Conservation (phyloP, 2,329 filamentous ascomycete genomes). For the Intubia oerlemansii region DNA sequence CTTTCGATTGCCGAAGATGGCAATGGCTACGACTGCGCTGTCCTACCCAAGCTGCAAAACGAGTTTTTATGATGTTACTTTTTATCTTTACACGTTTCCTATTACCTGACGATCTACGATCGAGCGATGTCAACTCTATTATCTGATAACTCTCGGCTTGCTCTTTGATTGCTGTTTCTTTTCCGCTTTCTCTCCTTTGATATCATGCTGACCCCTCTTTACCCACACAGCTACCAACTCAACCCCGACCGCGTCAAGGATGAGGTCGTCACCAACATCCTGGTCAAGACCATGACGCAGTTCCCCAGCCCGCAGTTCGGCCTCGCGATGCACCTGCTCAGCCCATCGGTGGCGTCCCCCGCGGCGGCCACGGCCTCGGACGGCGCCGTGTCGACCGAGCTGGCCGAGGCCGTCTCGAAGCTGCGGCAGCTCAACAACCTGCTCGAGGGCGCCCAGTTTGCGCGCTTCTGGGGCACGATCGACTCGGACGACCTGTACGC, state of each 20-base stretch:
- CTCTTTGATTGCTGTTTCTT: conserved; percentile 25
- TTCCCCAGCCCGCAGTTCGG: conserved; percentile 94
- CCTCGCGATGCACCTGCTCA: conserved; percentile 82
- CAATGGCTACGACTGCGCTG: too few species aligned
- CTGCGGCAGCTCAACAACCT: conserved; percentile 66
- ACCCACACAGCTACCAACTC: conserved; percentile 81
- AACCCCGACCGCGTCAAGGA: conserved; percentile 96
- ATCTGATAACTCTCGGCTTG: too few species aligned
- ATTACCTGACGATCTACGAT: conserved; percentile 87
- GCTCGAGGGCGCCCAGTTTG: conserved; percentile 78
- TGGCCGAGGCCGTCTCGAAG: conserved; percentile 81
- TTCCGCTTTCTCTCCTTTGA: neutral
- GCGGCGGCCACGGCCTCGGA: conserved; percentile 29
- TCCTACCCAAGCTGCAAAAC: too few species aligned
- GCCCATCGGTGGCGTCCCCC: conserved; percentile 50
- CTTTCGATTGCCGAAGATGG: too few species aligned
- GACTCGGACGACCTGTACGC: conserved; percentile 91
- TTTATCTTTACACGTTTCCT: conserved; percentile 74
- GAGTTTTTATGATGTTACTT: neutral
- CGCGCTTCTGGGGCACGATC: conserved; percentile 78
- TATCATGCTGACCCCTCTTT: neutral
- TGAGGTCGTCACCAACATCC: conserved; percentile 95
- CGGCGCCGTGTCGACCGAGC: conserved; percentile 29
- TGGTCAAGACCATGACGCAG: conserved; percentile 92
- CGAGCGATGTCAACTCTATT: conserved; percentile 51